Evolutionary conservation across 208 protist species (phyloP).

Genomic region (Willaertia magna): DNA sequence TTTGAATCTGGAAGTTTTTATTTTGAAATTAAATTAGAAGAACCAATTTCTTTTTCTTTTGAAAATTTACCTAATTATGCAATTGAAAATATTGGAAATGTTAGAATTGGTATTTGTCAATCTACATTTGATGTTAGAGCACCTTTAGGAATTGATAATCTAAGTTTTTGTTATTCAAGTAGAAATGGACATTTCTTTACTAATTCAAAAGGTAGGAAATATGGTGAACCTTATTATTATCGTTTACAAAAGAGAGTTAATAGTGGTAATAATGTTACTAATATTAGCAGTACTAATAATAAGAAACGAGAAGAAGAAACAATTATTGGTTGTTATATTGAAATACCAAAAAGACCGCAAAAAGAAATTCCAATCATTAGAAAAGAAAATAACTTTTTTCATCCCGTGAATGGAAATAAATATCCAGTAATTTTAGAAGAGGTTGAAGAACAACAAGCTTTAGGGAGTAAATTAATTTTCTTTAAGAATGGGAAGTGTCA

Average conservation of each 20-base stretch:
- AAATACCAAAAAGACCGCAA: background rate
- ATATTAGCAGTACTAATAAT: background rate
- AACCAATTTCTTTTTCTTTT: background rate
- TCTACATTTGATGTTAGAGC: background rate
- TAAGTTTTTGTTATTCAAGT: constrained; percentile 20
- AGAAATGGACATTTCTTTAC: constrained; percentile 8
- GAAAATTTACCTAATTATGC: background rate
- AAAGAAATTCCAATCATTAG: background rate
- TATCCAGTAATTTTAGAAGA: background rate
- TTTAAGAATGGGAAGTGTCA: constrained; percentile 28
- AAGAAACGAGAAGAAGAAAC: background rate
- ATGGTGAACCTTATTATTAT: constrained; percentile 21
- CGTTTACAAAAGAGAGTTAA: background rate
- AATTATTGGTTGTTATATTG: constrained; percentile 3
- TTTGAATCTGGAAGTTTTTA: background rate
- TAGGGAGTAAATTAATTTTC: constrained; percentile 13
- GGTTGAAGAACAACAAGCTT: background rate
- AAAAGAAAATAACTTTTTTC: background rate
- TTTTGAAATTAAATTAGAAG: background rate
- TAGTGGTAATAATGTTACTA: constrained; percentile 3
- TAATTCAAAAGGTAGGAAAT: background rate
- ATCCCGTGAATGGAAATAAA: background rate
- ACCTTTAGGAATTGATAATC: constrained; percentile 17
- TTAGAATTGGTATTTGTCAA: background rate
- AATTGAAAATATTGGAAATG: background rate